Evolutionary conservation across 2,329 filamentous ascomycete species (phyloP), one percentile per base, ranked within the genome.

Genomic region (Aspergillus pseudonomiae): DNA sequence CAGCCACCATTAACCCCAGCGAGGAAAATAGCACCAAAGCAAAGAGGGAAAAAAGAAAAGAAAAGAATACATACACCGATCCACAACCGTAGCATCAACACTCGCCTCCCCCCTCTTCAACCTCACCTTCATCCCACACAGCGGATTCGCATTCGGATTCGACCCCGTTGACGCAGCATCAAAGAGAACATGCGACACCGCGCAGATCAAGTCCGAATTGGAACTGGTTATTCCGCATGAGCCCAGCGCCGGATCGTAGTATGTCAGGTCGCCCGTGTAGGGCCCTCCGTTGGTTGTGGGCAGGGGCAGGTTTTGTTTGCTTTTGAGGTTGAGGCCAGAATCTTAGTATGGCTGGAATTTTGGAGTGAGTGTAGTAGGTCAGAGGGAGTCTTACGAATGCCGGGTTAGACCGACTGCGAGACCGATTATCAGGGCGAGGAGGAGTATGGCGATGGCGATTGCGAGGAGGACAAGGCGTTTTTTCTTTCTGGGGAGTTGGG

Each of bases 121-220:
- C 30, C 89, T 81, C n/a, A 95, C 85, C 74, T 82, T 87, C 70
- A 81, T 80, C 2, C 88, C 89, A 71, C 92, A 94, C 1, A 91
- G 76, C 1, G 87, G 86, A 68, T 92, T 92, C 14, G 79, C 73
- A 73, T 92, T 92, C 0, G 86, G 84, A 72, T 88, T 81, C 2
- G 83, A 73, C 1, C 82, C 79, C 28, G 80, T 83, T 9, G 75
- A 75, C 1, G 81, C 81, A 0, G 86, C 83, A 74, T 93, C 90
- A 72, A 87, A 94, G 5, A 91, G 73, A n/a, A 83, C 72, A 70
- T 89, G 85, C 2, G 89, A 89, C 0, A 94, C 83, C 0, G 91
- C 86, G 41, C 86, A 89, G 46, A 94, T 85, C 62, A 83, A 72
- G 62, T 93, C 89, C 9, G 74, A 77, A 9, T 82, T 79, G 1